Evolutionary conservation across 2,329 filamentous ascomycete species (phyloP).

Genomic region (Aureobasidium lini): DNA sequence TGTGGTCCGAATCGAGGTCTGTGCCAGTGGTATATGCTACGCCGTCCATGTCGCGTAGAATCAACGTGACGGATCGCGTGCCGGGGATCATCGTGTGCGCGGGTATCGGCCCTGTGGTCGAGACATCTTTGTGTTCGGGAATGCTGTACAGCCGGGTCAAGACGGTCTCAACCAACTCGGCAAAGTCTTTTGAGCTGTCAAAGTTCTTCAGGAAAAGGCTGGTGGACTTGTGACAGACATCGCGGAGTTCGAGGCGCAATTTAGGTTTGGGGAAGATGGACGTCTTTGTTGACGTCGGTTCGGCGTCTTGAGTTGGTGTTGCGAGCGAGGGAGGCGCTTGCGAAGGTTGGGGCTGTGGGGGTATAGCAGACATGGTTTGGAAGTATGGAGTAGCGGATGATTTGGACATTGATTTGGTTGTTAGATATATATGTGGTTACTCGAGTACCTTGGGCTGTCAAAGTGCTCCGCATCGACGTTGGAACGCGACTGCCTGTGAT

Average conservation of each 20-base stretch:
- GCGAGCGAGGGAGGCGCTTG: conserved; percentile 8
- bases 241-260: conserved; percentile 41
- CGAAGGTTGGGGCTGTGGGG: conserved; percentile 15
- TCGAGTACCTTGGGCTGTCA: background rate
- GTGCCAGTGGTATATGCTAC: conserved; percentile 83
- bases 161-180: conserved; percentile 58
- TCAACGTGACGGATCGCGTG: conserved; percentile 79
- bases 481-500: background rate
- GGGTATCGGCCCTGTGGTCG: background rate
- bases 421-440: background rate
- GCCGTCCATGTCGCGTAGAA: conserved; percentile 70
- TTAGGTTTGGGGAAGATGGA: conserved; percentile 33
- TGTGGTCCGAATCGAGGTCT: conserved; percentile 76
- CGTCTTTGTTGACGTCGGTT: conserved; percentile 19
- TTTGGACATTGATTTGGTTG: background rate
- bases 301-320: background rate
- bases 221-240: conserved; percentile 51
- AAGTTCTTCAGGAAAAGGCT: conserved; percentile 60
- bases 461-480: background rate
- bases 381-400: conserved; percentile 14
- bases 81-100: conserved; percentile 37
- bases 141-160: conserved; percentile 63
- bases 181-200: conserved; percentile 55
- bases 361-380: conserved; percentile 18
- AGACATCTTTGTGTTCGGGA: conserved; percentile 12